A percentile compares a stretch with the other conserved stretches of the same genome.
Conservation (phyloP, 139 green algal genomes). For the Tetratostichococcus sp. region DNA sequence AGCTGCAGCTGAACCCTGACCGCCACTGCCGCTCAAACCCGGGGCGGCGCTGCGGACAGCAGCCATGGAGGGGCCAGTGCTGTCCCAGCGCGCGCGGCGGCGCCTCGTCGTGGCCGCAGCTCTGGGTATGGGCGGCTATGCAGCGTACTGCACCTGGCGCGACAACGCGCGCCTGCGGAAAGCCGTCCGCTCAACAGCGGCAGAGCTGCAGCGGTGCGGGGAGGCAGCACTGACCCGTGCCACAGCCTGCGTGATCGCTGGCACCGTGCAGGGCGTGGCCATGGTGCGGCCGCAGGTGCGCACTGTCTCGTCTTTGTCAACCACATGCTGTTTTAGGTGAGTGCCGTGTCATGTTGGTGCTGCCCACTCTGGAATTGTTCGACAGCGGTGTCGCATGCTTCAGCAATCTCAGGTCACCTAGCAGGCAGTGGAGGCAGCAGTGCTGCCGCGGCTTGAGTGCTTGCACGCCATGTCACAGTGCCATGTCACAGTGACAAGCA, state of each 20-base stretch:
- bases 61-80: neutral
- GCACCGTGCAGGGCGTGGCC: constrained; percentile 17
- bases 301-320: neutral
- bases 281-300: neutral
- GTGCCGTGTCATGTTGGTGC: too few species aligned
- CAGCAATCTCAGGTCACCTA: too few species aligned
- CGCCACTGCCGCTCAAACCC: neutral
- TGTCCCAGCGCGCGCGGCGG: neutral
- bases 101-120: neutral
- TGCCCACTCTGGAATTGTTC: too few species aligned
- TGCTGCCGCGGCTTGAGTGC: too few species aligned
- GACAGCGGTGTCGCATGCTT: too few species aligned
- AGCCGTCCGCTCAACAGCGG: neutral
- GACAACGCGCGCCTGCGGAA: neutral
- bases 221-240: constrained; percentile 12
- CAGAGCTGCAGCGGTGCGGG: neutral
- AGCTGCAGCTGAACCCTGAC: too few species aligned
- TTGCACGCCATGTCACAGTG: too few species aligned
- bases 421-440: neutral
- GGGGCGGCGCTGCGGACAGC: too few species aligned
- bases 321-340: neutral
- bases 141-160: neutral
- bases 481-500: too few species aligned
- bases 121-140: neutral
- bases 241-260: constrained; percentile 11